phyloP scores from a whole-genome alignment of 225 moss, liverwort and hornwort species.

The Anthoceros angustus region DNA sequence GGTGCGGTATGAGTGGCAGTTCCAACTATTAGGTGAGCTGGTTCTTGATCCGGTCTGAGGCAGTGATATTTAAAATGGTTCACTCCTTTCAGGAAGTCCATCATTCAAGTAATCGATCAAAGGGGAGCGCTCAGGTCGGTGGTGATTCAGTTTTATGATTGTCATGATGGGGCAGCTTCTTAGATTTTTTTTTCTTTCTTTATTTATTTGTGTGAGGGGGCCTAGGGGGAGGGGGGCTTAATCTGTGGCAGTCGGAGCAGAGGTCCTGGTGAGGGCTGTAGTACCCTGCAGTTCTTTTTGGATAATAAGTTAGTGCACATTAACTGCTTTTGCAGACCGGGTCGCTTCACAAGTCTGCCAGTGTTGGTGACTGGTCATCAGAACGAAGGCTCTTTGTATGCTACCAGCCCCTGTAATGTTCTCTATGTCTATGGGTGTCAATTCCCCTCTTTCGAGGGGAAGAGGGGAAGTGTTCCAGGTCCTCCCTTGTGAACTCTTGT shows the following conservation, averaged over 20 bases:
- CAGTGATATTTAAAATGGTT: not conserved
- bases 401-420: not conserved
- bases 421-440: not conserved
- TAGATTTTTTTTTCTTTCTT: not conserved
- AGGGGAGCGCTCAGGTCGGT: slow-evolving; percentile 4
- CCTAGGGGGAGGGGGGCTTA: not conserved
- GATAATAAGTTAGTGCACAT: not conserved
- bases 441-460: not conserved
- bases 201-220: not conserved
- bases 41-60: not conserved
- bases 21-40: no score
- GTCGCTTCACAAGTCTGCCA: slow-evolving; percentile 58
- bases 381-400: slow-evolving; percentile 11
- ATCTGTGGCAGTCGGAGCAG: no score
- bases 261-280: slow-evolving; percentile 15
- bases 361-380: slow-evolving; percentile 27
- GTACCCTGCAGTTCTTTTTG: not conserved
- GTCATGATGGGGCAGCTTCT: no score
- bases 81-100: slow-evolving; percentile 2
- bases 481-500: not conserved
- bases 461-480: not conserved
- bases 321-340: slow-evolving; percentile 9
- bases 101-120: not conserved
- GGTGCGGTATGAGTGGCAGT: slow-evolving; percentile 5
- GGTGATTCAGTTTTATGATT: not conserved